Evolutionary conservation across 106 monocot species (phyloP).

Genomic region (Ottelia alismoides): DNA sequence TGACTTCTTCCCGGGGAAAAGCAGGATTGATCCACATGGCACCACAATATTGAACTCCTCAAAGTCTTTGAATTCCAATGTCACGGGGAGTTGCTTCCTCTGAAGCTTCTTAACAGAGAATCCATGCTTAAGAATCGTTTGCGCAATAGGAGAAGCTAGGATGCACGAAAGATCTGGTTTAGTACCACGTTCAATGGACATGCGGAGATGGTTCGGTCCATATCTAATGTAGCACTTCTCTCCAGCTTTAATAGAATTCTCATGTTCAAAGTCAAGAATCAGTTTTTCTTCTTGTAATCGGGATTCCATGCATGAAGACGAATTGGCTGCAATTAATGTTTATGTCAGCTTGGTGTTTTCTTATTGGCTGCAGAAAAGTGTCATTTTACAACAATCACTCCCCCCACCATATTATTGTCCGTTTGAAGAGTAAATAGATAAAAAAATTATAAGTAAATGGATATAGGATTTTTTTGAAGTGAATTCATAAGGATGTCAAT

Average conservation of each 20-base stretch:
- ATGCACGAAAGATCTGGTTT: constrained; percentile 43
- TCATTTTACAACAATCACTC: neutral
- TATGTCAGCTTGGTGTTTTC: neutral
- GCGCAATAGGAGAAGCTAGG: constrained; percentile 23
- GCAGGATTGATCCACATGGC: constrained; percentile 48
- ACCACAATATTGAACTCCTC: constrained; percentile 53
- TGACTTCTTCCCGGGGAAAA: constrained; percentile 49
- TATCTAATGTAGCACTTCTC: constrained; percentile 14
- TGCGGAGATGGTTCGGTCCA: constrained; percentile 17
- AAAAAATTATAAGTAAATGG: too few relatives aligned
- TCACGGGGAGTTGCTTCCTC: constrained; percentile 15
- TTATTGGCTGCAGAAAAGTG: neutral
- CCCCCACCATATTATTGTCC: too few relatives aligned
- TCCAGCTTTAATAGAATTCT: neutral
- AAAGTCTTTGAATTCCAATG: constrained; percentile 20
- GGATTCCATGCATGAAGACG: too few relatives aligned
- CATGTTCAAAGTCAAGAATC: neutral
- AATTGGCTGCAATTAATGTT: neutral
- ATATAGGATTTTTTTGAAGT: too few relatives aligned
- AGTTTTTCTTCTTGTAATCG: too few relatives aligned
- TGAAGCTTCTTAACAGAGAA: constrained; percentile 48
- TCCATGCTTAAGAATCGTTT: constrained; percentile 26
- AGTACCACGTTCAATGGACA: constrained; percentile 30
- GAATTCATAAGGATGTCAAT: too few relatives aligned
- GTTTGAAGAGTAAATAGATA: too few relatives aligned